Base-by-base conservation (phyloP, 148 eudicot species). In the Chenopodium suecicum region DNA sequence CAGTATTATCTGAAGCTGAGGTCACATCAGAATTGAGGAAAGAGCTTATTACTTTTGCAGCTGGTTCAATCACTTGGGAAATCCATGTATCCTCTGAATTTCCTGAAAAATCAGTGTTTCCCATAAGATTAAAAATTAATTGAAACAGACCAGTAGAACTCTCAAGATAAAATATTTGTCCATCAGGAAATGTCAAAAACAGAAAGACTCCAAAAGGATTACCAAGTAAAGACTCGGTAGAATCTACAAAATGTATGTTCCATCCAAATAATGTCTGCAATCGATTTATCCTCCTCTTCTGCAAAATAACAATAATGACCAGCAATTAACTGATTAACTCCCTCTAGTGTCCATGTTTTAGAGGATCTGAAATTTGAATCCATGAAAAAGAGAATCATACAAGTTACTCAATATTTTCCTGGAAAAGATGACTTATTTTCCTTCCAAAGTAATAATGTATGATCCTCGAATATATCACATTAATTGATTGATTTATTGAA, bases 281-380 rank as follows among this genome's bases (percentile, higher is more conserved):
- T 56, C 89, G 87, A 41, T 67, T 88, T 76, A 96, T 86, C 86
- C 98, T 92, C 89, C 98, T 88, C 86, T 89, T 96, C 99, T 96
- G 92, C 67, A 79, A 56, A 82, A 70, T 19, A 71, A 73, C 46
- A 74, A 41, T 10, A 37, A 13, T 22, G 25, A 50, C 1, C 54
- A 76, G 16, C 68, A 48, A 62, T 76, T 64, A 70, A 37, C 6
- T 37, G 34, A 62, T 80, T 63, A 70, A 41, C 5, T 41, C 44
- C 63, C 67, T 75, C 62, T n/a, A 12, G 69, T 14, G 56, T 31
- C 17, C 13, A 70, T 14, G 32, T 29, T 31, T 1, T 13, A 50
- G 2, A 19, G 74, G 56, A 73, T n/a, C 41, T 50, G 32, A 67
- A 67, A 25, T 63, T 6, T 32, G 63, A 16, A 37, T 4, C 54